Conservation (phyloP, 352 stramenopile species). For the Phytophthora cryptogea region DNA sequence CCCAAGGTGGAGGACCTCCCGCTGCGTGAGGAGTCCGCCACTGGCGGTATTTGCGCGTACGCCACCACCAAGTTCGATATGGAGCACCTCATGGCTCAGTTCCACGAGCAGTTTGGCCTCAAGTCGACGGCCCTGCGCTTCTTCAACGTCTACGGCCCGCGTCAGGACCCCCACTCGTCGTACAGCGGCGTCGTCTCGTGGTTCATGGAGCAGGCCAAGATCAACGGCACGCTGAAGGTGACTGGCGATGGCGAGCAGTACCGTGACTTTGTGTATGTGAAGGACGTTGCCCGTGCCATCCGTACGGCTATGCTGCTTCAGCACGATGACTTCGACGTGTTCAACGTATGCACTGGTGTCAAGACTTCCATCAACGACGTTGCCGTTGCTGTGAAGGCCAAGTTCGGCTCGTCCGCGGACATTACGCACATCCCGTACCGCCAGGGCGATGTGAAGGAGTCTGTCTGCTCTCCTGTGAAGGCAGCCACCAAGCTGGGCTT, state of each 20-base stretch:
- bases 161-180: constrained; percentile 80
- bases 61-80: constrained; percentile 85
- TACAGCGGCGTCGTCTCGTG: constrained; percentile 83
- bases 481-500: constrained; percentile 67
- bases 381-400: constrained; percentile 59
- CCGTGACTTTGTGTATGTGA: constrained; percentile 84
- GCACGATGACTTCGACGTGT: constrained; percentile 73
- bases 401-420: constrained; percentile 60
- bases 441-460: constrained; percentile 78
- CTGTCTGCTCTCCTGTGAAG: constrained; percentile 69
- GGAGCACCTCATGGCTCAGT: constrained; percentile 75
- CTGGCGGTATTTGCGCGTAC: constrained; percentile 77
- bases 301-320: constrained; percentile 73
- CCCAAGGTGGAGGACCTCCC: constrained; percentile 64
- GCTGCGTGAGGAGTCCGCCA: constrained; percentile 67
- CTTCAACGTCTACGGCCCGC: constrained; percentile 84
- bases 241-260: constrained; percentile 77
- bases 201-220: constrained; percentile 86
- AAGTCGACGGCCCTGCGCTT: constrained; percentile 76
- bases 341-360: constrained; percentile 81
- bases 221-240: constrained; percentile 78
- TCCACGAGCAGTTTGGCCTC: constrained; percentile 65
- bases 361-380: constrained; percentile 76
- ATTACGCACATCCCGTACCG: constrained; percentile 73
- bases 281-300: constrained; percentile 79